These are phyloP conservation scores for Aristolochia contorta DNA, from an alignment of 164 flowering plant species.

Conservation along the genomic window DNA sequence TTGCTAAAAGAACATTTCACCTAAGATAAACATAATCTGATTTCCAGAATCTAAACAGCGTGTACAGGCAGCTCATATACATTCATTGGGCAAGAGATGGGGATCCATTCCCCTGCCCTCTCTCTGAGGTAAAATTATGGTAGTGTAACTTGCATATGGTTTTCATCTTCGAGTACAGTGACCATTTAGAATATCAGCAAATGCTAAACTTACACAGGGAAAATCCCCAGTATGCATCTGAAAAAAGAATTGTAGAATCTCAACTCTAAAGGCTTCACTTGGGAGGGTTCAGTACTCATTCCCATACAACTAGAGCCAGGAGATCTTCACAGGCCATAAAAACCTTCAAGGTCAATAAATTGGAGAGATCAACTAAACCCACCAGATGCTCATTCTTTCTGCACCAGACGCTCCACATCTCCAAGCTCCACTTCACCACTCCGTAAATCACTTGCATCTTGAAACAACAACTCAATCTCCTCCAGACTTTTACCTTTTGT, in stretches of 20 bases:
- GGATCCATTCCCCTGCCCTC: background rate
- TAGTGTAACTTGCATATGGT: too few species aligned
- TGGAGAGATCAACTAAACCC: background rate
- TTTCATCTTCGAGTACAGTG: too few species aligned
- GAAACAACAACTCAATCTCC: constrained; percentile 67
- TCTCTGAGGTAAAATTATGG: too few species aligned
- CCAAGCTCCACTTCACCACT: constrained; percentile 53
- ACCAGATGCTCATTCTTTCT: constrained; percentile 19
- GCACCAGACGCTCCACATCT: constrained; percentile 68
- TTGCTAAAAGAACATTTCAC: background rate
- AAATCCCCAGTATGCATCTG: too few species aligned
- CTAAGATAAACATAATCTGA: background rate
- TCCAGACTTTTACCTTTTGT: constrained; percentile 90
- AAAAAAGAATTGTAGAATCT: too few species aligned
- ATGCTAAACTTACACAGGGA: too few species aligned
- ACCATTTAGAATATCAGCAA: too few species aligned
- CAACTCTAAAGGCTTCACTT: too few species aligned
- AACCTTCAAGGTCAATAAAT: background rate
- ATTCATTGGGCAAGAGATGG: background rate
- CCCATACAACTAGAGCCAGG: background rate
- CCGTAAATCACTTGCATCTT: constrained; percentile 31
- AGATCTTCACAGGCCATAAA: background rate
- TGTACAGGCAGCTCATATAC: background rate
- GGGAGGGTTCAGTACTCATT: background rate
- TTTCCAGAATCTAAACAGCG: background rate